Evolutionary conservation across 352 stramenopile species (phyloP), one percentile per base, ranked within the genome.

Genomic region (Pythium aristosporum): DNA sequence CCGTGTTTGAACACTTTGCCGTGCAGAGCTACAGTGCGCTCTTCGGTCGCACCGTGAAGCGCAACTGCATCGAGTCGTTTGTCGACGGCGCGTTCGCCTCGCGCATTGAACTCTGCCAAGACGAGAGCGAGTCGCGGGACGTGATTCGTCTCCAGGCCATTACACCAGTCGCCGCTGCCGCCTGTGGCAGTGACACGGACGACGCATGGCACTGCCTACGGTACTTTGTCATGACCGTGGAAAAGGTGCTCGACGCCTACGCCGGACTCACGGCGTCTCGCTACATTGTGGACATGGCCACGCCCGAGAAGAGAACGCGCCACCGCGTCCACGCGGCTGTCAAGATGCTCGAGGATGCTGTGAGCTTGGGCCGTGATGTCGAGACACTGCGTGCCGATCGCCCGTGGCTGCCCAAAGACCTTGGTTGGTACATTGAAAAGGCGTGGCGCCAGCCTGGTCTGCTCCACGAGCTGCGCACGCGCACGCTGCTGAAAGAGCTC

Each of bases 1-100:
- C 58, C 0, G 58, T 67, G 21, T 72, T 72, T n/a, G 65, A 72
- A 37, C 58, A 72, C 11, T 65, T 67, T 34, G 65, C 58, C 20
- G 65, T 72, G 16, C 46, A 65, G n/a, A 72, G 65, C 48, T 63
- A 72, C 58, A 56, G 56, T 3, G 21, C 50, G 4, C 41, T 46
- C 8, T 57, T 62, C 15, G n/a, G 54, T 3, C 51, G 57, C 1
- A 63, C 18, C 0, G 56, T 71, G 9, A 51, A 39, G 18, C 23
- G 1, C 4, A 63, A 67, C n/a, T 63, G 53, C 23, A 70, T 70
- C 34, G 63, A 70, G 37, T 57, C 57, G 43, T 52, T 63, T 23
- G 43, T 55, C 3, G 37, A 42, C 4, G 55, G 55, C 12, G 50
- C 61, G 11, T 70, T 61, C 49, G 63, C 44, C 2, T 42, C 43